These are phyloP conservation scores for Cercophora scortea DNA, from an alignment of 495 filamentous ascomycete genomes.

Conservation along the genomic window DNA sequence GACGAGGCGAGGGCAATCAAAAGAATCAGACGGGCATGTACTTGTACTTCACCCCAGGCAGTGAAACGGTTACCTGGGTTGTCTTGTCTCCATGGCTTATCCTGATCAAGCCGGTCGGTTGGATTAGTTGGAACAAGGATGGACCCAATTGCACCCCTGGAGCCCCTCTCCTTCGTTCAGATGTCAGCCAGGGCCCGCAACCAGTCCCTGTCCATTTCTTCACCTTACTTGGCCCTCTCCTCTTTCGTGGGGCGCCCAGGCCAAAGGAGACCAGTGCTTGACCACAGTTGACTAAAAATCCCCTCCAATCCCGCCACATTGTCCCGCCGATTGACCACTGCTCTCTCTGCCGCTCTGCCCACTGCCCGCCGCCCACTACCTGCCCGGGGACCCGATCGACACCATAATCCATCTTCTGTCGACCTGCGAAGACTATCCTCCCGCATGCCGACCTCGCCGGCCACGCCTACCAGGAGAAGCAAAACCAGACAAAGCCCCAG, in stretches of 20 bases:
- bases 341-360: conserved; percentile 4
- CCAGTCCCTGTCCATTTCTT: too few relatives aligned
- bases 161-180: conserved; percentile 8
- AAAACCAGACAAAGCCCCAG: background rate
- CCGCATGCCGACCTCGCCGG: background rate
- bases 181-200: background rate
- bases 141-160: background rate
- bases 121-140: conserved; percentile 11
- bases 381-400: background rate
- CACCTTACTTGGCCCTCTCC: too few relatives aligned
- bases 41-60: too few relatives aligned
- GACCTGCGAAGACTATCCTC: background rate
- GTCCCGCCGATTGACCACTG: conserved; percentile 7
- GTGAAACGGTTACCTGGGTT: too few relatives aligned
- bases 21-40: too few relatives aligned
- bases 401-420: background rate
- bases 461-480: background rate
- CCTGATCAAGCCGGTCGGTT: conserved; percentile 9
- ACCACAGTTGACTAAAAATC: conserved; percentile 14
- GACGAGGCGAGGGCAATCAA: too few relatives aligned
- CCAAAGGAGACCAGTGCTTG: background rate
- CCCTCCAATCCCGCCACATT: conserved; percentile 14
- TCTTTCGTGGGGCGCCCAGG: background rate
- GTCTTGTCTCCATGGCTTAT: conserved; percentile 3
- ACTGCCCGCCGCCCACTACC: too few relatives aligned